A percentile compares a stretch with the other conserved stretches of the same genome.
These are phyloP conservation scores for Venturia aucupariae DNA, from an alignment of 2,329 filamentous ascomycete genomes.

Conservation along the genomic window DNA sequence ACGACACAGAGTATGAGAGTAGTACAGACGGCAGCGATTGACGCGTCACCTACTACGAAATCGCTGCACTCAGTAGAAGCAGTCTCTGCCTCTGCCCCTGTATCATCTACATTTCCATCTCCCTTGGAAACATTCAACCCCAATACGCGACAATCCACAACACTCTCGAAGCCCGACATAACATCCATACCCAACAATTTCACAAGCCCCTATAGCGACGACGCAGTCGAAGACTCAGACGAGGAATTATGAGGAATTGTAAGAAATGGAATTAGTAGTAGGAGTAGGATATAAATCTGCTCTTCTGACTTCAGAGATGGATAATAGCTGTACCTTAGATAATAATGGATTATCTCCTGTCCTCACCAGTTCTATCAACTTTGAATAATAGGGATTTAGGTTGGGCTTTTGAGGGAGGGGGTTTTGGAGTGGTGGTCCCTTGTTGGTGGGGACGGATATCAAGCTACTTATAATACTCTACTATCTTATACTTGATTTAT, in stretches of 20 bases:
- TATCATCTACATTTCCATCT: neutral
- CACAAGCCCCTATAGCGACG: neutral
- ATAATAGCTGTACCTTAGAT: neutral
- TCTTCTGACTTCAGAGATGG: neutral
- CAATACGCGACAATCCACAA: neutral
- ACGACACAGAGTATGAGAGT: neutral
- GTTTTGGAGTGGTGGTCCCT: no score
- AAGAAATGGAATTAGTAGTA: no score
- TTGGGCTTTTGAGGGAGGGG: no score
- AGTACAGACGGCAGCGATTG: neutral
- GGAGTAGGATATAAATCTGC: neutral
- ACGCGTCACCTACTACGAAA: neutral
- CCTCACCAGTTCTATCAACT: no score
- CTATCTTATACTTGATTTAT: no score
- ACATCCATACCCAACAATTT: neutral
- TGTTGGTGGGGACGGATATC: no score
- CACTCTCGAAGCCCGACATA: neutral
- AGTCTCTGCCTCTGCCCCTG: neutral
- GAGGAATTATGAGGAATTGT: neutral
- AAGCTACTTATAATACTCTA: no score
- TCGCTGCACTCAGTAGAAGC: neutral
- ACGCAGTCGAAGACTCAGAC: neutral
- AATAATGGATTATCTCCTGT: no score
- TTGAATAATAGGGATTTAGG: no score
- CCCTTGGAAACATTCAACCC: neutral